Conservation (phyloP, 352 stramenopile species). For the Saprolegnia diclina region DNA sequence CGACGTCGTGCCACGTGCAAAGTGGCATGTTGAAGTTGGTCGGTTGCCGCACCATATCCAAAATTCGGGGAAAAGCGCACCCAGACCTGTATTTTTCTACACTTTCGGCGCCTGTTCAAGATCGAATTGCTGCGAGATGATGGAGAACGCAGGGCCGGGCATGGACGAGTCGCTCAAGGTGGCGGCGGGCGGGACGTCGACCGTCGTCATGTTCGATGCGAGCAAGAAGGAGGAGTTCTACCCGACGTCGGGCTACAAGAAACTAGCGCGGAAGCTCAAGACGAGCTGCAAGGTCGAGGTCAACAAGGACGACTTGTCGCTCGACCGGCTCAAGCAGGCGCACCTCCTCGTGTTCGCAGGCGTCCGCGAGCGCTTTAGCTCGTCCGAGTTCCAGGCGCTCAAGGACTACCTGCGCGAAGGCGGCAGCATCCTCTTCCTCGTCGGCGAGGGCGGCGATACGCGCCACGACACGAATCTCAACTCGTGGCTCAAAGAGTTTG, state of each 20-base stretch:
- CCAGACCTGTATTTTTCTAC: too few species aligned
- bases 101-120: neutral
- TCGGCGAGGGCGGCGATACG: constrained; percentile 88
- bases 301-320: constrained; percentile 93
- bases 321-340: constrained; percentile 82
- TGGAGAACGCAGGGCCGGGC: constrained; percentile 58
- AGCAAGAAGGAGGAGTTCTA: constrained; percentile 93
- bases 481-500: constrained; percentile 90
- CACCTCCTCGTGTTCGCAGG: constrained; percentile 87
- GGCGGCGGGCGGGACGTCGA: constrained; percentile 51
- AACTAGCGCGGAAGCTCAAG: constrained; percentile 88
- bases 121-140: constrained; percentile 32
- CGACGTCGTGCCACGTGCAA: too few species aligned
- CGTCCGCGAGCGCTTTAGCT: constrained; percentile 86
- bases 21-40: too few species aligned
- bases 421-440: constrained; percentile 88
- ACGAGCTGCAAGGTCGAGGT: constrained; percentile 83
- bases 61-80: too few species aligned
- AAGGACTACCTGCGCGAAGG: constrained; percentile 86
- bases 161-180: constrained; percentile 65
- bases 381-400: constrained; percentile 76
- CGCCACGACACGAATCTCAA: constrained; percentile 92
- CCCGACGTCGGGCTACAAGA: constrained; percentile 89
- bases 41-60: too few species aligned
- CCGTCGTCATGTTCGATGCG: constrained; percentile 83